These are phyloP conservation scores for Amanita rimosa DNA, from an alignment of 768 basidiomycete genomes.

Conservation along the genomic window DNA sequence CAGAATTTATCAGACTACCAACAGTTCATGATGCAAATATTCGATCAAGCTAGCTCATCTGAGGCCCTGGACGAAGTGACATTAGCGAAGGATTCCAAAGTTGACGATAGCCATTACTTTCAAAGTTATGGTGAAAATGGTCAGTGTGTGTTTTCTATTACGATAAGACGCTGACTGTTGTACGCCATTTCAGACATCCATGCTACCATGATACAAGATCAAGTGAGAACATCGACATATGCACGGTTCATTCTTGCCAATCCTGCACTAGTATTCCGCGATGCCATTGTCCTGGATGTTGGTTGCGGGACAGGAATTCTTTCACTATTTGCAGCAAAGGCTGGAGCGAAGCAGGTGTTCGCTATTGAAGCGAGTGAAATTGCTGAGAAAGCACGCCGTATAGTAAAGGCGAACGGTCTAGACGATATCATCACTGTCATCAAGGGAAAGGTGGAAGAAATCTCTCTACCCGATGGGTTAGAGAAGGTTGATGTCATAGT, in stretches of 20 bases:
- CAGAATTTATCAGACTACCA: slow-evolving; percentile 56
- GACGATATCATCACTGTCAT: slow-evolving; percentile 77
- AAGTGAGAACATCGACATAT: slow-evolving; percentile 88
- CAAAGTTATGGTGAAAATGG: slow-evolving; percentile 84
- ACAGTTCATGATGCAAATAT: slow-evolving; percentile 37
- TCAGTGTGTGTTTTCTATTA: slow-evolving; percentile 14
- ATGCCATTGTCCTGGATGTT: slow-evolving; percentile 85
- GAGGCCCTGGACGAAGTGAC: slow-evolving; percentile 29
- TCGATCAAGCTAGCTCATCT: slow-evolving; percentile 33
- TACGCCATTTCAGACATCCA: slow-evolving; percentile 64
- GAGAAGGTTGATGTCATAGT: slow-evolving; percentile 87
- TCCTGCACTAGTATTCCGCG: slow-evolving; percentile 60
- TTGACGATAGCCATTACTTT: slow-evolving; percentile 94
- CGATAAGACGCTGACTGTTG: background rate
- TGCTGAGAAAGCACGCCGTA: slow-evolving; percentile 63
- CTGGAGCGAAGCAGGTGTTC: slow-evolving; percentile 84
- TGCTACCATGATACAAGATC: slow-evolving; percentile 93
- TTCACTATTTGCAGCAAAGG: slow-evolving; percentile 79
- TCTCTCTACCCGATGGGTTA: slow-evolving; percentile 59
- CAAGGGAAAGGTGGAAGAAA: slow-evolving; percentile 84
- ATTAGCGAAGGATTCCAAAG: slow-evolving; percentile 19
- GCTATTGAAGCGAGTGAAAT: slow-evolving; percentile 88
- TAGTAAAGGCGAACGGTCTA: slow-evolving; percentile 66
- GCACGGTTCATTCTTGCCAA: slow-evolving; percentile 84
- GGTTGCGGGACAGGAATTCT: slow-evolving; percentile 95